Evolutionary conservation across 2,329 filamentous ascomycete genomes (phyloP), one percentile per base, ranked within the genome.

Genomic region (Fusarium chlamydosporum): DNA sequence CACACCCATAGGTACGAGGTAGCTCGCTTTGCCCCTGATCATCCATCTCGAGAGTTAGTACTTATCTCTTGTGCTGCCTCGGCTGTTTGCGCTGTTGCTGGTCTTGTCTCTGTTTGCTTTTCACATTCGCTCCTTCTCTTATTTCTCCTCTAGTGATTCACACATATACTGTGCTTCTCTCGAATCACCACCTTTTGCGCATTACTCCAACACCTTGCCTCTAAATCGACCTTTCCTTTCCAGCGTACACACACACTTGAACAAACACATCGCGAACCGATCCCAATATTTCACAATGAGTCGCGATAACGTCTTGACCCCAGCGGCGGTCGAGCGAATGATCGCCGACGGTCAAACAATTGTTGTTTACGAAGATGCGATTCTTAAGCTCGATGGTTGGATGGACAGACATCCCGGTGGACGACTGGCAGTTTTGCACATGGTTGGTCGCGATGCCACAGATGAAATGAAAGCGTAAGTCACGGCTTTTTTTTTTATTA

Each of bases 391-490:
- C 37, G 85, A 88, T 71, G 78, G 80, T 42, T 90, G 88, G 88
- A 81, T 89, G 68, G 75, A 83, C 56, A 82, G 79, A 57, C 88
- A 90, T 71, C 88, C 88, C 0, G 88, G 88, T 20, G 88, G 88
- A 33, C 78, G 81, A 15, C 78, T 89, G 27, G 85, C 87, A 20
- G 88, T 89, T 64, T 74, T 86, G 66, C 88, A 90, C 78, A 89
- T 79, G 78, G 76, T 79, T 4, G 78, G 78, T 11, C 71, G 76
- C 70, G 78, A 79, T 72, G 76, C 77, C 18, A 79, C 78, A 1
- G 77, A 79, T 40, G 77, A 78, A 55, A 77, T 78, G 35, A 76
- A 76, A 43, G 76, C 73, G 76, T 78, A 76, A 42, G 74, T 76
- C 48, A 18, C 7, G 29, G 6, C n/a, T n/a, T 29, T 29, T 29